Percentiles rank a stretch among this genome's conserved stretches.
Evolutionary conservation across 768 basidiomycete species (phyloP).

Genomic region (Mycena amicta): DNA sequence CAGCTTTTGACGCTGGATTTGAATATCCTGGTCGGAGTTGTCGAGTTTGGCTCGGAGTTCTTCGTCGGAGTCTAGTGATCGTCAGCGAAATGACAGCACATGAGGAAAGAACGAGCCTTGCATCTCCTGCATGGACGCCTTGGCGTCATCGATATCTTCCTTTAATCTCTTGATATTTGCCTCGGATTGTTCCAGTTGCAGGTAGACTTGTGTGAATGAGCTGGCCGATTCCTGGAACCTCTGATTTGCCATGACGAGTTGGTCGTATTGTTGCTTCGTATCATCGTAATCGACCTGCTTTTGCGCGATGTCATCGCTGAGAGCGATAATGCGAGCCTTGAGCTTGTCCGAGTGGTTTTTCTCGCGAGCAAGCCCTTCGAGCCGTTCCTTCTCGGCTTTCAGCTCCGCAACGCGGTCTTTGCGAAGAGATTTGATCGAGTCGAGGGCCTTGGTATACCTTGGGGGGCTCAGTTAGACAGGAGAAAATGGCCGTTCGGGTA

Average conservation of each 20-base stretch:
- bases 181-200: conserved; percentile 65
- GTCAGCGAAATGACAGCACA: background rate
- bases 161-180: conserved; percentile 64
- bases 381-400: conserved; percentile 89
- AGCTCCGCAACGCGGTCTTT: conserved; percentile 91
- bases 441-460: conserved; percentile 97
- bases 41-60: conserved; percentile 61
- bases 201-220: conserved; percentile 84
- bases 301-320: conserved; percentile 32
- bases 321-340: conserved; percentile 60
- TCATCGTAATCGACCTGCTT: conserved; percentile 30
- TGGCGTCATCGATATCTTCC: conserved; percentile 61
- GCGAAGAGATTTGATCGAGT: conserved; percentile 85
- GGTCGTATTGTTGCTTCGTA: conserved; percentile 72
- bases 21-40: conserved; percentile 63
- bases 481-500: background rate
- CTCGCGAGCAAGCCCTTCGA: conserved; percentile 76
- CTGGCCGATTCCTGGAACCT: conserved; percentile 82
- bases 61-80: conserved; percentile 66
- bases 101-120: conserved; percentile 47
- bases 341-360: conserved; percentile 89
- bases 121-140: conserved; percentile 66
- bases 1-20: conserved; percentile 51
- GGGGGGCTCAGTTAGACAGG: background rate
- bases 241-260: conserved; percentile 65